Evolutionary conservation across 73 alveolate species (phyloP).

Genomic region (Loxodes magnus): DNA sequence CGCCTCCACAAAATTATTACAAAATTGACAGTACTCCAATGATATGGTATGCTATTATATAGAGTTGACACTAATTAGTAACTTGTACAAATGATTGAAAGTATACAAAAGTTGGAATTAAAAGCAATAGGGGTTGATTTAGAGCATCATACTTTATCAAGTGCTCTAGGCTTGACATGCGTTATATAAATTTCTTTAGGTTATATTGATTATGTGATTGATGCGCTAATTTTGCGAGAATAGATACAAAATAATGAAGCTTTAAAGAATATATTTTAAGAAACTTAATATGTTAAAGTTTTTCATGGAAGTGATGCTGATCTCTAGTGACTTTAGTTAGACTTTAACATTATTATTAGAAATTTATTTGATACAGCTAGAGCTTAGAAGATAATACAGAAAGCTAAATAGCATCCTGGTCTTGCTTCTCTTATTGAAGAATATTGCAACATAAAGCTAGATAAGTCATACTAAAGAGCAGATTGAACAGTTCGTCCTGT

Average conservation of each 20-base stretch:
- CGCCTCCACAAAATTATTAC: no score
- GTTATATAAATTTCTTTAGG: background rate
- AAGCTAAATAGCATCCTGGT: background rate
- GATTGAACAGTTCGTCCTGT: slow-evolving; percentile 6
- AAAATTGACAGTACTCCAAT: no score
- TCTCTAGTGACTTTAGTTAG: background rate
- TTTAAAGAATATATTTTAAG: background rate
- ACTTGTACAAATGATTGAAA: no score
- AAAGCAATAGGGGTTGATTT: slow-evolving; percentile 2
- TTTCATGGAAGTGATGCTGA: slow-evolving; percentile 6
- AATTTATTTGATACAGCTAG: slow-evolving; percentile 8
- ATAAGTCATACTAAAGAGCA: background rate
- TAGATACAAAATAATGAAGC: background rate
- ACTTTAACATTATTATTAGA: background rate
- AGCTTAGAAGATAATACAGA: background rate
- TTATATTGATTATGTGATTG: background rate
- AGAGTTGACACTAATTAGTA: no score
- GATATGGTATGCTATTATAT: no score
- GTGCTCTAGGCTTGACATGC: background rate
- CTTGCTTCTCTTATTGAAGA: background rate
- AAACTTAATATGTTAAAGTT: background rate
- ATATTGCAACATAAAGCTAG: background rate
- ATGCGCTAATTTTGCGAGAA: background rate
- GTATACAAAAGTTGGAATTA: no score
- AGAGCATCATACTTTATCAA: background rate